Conservation (phyloP, 1,284 basidiomycete species). For the Lignosus rhinocerotis region DNA sequence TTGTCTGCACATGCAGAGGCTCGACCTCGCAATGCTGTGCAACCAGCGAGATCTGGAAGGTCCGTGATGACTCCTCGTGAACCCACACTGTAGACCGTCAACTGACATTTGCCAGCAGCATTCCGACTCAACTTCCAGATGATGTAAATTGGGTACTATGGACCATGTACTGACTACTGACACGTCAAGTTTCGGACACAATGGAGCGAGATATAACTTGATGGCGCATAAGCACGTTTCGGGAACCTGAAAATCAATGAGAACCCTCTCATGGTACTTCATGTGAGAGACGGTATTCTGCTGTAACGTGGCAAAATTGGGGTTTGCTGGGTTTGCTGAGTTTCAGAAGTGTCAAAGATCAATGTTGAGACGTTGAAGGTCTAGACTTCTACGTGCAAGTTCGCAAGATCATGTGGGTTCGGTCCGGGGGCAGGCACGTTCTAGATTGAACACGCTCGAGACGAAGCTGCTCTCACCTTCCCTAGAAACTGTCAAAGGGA, state of each 20-base stretch:
- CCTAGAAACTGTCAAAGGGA: neutral
- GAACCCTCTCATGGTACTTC: too few relatives aligned
- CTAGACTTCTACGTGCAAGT: neutral
- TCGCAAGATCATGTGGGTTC: neutral
- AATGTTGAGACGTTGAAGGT: neutral
- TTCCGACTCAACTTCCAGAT: conserved; percentile 30
- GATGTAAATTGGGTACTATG: conserved; percentile 3
- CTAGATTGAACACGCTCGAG: neutral
- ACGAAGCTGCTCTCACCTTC: neutral
- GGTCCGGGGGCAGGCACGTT: conserved; percentile 1
- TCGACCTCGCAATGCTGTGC: conserved; percentile 74
- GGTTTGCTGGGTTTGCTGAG: neutral
- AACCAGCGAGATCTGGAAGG: conserved; percentile 73
- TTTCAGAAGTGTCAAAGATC: neutral
- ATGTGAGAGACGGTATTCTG: neutral
- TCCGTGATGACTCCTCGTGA: conserved; percentile 32
- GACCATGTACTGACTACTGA: neutral
- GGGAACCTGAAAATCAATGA: neutral
- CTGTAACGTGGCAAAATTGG: neutral
- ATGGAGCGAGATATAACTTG: neutral
- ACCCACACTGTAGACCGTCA: neutral
- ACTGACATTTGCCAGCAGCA: conserved; percentile 14
- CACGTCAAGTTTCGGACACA: neutral
- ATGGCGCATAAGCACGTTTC: neutral
- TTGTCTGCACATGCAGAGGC: conserved; percentile 73